Percentiles rank a stretch among this genome's conserved stretches.
These are phyloP conservation scores for Penicillium subrubescens DNA, from an alignment of 495 filamentous ascomycete species.

Conservation along the genomic window DNA sequence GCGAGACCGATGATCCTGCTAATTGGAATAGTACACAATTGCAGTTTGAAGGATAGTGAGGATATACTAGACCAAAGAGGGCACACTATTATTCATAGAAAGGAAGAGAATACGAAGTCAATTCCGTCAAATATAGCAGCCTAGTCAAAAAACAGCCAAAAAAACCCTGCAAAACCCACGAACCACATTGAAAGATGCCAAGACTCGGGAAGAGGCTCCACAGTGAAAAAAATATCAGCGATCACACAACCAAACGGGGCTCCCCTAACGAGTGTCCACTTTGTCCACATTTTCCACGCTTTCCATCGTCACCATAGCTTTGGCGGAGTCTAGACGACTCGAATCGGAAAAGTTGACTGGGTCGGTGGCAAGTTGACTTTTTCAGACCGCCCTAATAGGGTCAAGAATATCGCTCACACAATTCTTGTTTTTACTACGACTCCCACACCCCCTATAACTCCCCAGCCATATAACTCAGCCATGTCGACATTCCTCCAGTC, in stretches of 20 bases:
- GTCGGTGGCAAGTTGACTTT: not conserved
- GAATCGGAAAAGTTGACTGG: slow-evolving; percentile 2
- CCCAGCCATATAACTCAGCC: not conserved
- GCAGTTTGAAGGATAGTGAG: not conserved
- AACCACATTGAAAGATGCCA: not conserved
- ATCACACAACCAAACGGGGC: slow-evolving; percentile 3
- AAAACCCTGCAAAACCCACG: slow-evolving; percentile 2
- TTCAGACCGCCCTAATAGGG: slow-evolving; percentile 1
- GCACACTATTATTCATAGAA: not conserved
- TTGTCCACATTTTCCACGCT: not conserved
- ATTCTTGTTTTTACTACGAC: not conserved
- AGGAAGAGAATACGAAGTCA: not conserved
- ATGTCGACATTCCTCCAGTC: slow-evolving; percentile 30
- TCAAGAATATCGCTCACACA: slow-evolving; percentile 3
- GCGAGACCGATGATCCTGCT: not conserved
- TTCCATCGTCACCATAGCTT: not conserved
- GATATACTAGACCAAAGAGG: not conserved
- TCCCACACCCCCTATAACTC: not conserved
- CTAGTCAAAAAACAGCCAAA: not conserved
- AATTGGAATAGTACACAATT: not conserved
- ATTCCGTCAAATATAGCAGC: not conserved
- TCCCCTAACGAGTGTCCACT: not conserved
- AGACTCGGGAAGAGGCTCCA: slow-evolving; percentile 7
- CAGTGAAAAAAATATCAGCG: slow-evolving; percentile 5
- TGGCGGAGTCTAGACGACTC: slow-evolving; percentile 1